phyloP scores from a whole-genome alignment of 2,329 filamentous ascomycete species.

The Magnaporthiopsis incrustans region DNA sequence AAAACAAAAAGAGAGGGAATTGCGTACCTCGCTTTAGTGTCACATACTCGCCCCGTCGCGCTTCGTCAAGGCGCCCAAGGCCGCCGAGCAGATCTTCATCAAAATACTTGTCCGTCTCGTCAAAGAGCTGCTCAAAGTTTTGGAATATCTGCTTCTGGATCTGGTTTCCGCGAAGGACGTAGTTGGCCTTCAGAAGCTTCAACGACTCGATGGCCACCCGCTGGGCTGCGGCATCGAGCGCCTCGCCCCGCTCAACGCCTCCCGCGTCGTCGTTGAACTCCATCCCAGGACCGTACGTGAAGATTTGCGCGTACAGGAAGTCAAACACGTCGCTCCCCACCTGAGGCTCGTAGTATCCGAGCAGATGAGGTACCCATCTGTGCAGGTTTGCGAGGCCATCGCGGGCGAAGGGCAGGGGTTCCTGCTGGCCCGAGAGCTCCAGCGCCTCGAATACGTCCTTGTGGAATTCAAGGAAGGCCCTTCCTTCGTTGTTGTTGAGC shows the following conservation, averaged over 20 bases:
- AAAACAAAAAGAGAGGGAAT: no score
- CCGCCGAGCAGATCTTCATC: conserved; percentile 10
- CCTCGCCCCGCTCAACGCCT: conserved; percentile 21
- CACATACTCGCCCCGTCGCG: background rate
- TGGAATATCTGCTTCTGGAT: conserved; percentile 34
- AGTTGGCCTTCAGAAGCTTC: conserved; percentile 36
- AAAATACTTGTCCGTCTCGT: conserved; percentile 34
- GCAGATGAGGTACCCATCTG: conserved; percentile 42
- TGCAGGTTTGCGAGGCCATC: conserved; percentile 25
- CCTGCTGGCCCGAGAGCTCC: conserved; percentile 1
- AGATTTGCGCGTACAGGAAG: conserved; percentile 36
- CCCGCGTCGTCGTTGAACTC: conserved; percentile 22
- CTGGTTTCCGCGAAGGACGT: conserved; percentile 31
- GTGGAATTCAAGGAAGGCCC: conserved; percentile 39
- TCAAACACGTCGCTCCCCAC: conserved; percentile 34
- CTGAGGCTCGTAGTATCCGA: conserved; percentile 36
- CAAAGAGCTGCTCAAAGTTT: conserved; percentile 33
- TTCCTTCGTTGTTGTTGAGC: conserved; percentile 40
- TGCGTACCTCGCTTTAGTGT: conserved; percentile 28
- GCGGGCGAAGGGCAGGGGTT: background rate
- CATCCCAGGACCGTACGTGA: conserved; percentile 25
- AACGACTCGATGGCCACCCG: conserved; percentile 37
- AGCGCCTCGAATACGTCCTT: conserved; percentile 23
- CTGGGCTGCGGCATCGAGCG: conserved; percentile 27
- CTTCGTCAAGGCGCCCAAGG: background rate